Conservation (phyloP, 208 protist genomes). For the Tritrichomonas foetus region DNA sequence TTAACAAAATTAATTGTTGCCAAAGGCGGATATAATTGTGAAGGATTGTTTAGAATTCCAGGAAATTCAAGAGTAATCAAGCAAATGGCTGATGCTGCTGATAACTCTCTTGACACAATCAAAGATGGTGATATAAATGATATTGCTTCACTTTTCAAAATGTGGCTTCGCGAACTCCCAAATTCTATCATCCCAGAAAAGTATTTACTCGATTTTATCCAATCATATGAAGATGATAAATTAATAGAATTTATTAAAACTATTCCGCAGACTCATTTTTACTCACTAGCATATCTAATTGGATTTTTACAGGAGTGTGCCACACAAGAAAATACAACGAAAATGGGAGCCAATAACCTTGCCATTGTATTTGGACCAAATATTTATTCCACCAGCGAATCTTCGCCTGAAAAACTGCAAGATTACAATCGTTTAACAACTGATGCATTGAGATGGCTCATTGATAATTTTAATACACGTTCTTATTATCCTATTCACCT, state of each 20-base stretch:
- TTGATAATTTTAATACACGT: too few species aligned
- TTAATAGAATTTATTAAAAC: not conserved
- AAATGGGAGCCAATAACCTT: not conserved
- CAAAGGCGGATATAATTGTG: not conserved
- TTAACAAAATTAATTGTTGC: not conserved
- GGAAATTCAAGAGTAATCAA: not conserved
- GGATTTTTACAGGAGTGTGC: not conserved
- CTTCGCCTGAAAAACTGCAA: not conserved
- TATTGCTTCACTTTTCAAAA: not conserved
- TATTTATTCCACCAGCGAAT: not conserved
- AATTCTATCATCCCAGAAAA: not conserved
- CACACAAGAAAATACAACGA: not conserved
- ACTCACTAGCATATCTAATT: not conserved
- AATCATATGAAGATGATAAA: not conserved
- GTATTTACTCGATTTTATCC: not conserved
- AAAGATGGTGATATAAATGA: not conserved
- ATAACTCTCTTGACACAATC: not conserved
- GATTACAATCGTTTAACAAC: too few species aligned
- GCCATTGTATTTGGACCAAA: constrained; percentile 6
- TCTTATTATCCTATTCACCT: too few species aligned
- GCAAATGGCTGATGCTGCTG: not conserved
- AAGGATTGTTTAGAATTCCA: not conserved
- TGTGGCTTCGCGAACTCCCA: not conserved
- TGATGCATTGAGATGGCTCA: too few species aligned
- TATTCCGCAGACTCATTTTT: not conserved